A percentile compares a stretch with the other conserved stretches of the same genome.
These are phyloP conservation scores for Plantago coronopus DNA, from an alignment of 305 asterid genomes.

Conservation along the genomic window DNA sequence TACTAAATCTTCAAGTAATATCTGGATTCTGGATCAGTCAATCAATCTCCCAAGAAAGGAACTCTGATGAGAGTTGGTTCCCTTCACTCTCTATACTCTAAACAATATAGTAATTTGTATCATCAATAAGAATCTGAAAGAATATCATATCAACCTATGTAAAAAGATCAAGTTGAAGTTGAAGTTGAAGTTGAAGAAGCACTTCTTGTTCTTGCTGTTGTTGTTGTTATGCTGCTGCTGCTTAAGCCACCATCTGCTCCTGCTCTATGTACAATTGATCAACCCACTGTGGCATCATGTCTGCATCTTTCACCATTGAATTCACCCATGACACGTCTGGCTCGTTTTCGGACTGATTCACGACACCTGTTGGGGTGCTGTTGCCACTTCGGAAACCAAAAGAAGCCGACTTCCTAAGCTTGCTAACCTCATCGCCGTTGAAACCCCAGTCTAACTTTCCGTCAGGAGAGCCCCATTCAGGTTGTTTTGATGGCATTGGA, in stretches of 20 bases:
- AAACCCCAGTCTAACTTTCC: slow-evolving; percentile 76
- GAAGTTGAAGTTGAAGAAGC: too few relatives aligned
- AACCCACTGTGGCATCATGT: slow-evolving; percentile 31
- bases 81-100: slow-evolving; percentile 13
- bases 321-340: slow-evolving; percentile 48
- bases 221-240: background rate
- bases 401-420: slow-evolving; percentile 71
- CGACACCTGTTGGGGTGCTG: background rate
- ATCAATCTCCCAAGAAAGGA: background rate
- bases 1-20: too few relatives aligned
- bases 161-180: slow-evolving; percentile 6
- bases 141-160: slow-evolving; percentile 30
- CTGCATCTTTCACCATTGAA: slow-evolving; percentile 32
- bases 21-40: background rate
- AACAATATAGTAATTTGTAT: slow-evolving; percentile 5
- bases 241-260: slow-evolving; percentile 47
- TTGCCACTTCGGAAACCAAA: slow-evolving; percentile 49
- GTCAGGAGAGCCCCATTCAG: slow-evolving; percentile 64
- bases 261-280: slow-evolving; percentile 81
- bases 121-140: slow-evolving; percentile 41
- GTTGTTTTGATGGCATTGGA: slow-evolving; percentile 30
- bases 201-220: background rate
- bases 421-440: slow-evolving; percentile 54
- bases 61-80: background rate
- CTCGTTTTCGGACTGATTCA: slow-evolving; percentile 22